phyloP scores from a whole-genome alignment of 805 yeast genomes.

The Myxozyma neotropica region DNA sequence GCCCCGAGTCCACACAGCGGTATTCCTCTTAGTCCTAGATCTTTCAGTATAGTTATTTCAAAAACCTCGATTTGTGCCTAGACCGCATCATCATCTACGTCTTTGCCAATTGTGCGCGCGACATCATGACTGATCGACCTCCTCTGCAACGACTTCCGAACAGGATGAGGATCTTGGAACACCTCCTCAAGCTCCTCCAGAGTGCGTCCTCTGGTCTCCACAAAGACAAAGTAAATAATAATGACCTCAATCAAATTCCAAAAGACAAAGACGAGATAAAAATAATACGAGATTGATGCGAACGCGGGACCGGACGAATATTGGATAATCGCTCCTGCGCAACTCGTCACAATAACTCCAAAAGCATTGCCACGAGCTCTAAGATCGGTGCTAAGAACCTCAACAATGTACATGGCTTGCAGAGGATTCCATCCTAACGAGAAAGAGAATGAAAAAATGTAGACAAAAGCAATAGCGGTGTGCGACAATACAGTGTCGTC shows the following conservation, averaged over 20 bases:
- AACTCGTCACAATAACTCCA: slow-evolving; percentile 28
- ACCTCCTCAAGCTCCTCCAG: slow-evolving; percentile 45
- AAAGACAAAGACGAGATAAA: slow-evolving; percentile 63
- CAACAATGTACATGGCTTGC: slow-evolving; percentile 36
- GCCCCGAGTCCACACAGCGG: too few relatives aligned
- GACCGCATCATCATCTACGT: too few relatives aligned
- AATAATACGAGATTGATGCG: slow-evolving; percentile 53
- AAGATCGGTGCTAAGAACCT: slow-evolving; percentile 38
- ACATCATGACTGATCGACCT: too few relatives aligned
- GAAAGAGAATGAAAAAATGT: slow-evolving; percentile 14
- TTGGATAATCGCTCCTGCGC: slow-evolving; percentile 39
- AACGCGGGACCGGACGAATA: slow-evolving; percentile 49
- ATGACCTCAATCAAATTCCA: slow-evolving; percentile 45
- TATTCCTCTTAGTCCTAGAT: too few relatives aligned
- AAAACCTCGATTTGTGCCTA: too few relatives aligned
- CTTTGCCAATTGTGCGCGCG: too few relatives aligned
- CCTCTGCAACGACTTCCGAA: slow-evolving; percentile 19
- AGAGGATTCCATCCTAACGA: slow-evolving; percentile 27
- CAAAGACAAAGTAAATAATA: slow-evolving; percentile 32
- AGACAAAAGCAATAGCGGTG: slow-evolving; percentile 17
- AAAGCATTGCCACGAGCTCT: slow-evolving; percentile 49
- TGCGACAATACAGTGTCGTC: slow-evolving; percentile 29
- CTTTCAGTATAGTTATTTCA: too few relatives aligned
- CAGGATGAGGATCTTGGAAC: slow-evolving; percentile 24
- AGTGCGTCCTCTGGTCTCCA: slow-evolving; percentile 35